Conservation (phyloP, 148 eudicot species). For the Rhododendron ferrugineum region DNA sequence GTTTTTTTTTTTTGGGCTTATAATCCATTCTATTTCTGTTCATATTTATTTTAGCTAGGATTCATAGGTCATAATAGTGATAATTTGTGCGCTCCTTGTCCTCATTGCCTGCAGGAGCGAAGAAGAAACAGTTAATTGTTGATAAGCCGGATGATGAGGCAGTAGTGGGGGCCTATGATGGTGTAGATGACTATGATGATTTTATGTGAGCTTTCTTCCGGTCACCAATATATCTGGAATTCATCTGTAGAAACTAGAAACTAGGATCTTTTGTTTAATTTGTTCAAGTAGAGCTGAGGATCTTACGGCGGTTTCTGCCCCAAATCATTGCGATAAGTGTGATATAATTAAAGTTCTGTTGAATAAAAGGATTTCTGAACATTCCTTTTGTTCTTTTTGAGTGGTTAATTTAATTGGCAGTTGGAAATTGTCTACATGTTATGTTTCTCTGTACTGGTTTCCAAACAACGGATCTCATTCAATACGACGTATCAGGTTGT, state of each 20-base stretch:
- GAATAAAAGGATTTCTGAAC: conserved; percentile 8
- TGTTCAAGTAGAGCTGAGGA: conserved; percentile 1
- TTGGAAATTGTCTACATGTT: neutral
- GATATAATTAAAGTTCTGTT: neutral
- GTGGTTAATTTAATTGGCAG: conserved; percentile 1
- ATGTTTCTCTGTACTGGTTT: neutral
- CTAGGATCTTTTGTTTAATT: neutral
- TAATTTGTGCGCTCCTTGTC: neutral
- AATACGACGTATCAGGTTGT: neutral
- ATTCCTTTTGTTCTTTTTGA: neutral
- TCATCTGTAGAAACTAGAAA: neutral
- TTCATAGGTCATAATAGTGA: neutral
- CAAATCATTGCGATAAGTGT: neutral
- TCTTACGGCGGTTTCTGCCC: conserved; percentile 8
- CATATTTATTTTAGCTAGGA: neutral
- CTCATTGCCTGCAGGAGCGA: conserved; percentile 41
- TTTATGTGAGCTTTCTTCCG: conserved; percentile 53
- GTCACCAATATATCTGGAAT: neutral
- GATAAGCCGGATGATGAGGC: conserved; percentile 79
- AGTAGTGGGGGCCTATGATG: conserved; percentile 49
- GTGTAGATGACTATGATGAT: conserved; percentile 71
- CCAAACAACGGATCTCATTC: neutral
- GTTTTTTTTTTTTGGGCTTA: neutral
- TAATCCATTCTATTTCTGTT: neutral
- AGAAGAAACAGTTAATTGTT: conserved; percentile 79